A percentile compares a stretch with the other conserved stretches of the same genome.
Evolutionary conservation across 345 rosid species (phyloP).

Genomic region (Eucalyptus pumila): DNA sequence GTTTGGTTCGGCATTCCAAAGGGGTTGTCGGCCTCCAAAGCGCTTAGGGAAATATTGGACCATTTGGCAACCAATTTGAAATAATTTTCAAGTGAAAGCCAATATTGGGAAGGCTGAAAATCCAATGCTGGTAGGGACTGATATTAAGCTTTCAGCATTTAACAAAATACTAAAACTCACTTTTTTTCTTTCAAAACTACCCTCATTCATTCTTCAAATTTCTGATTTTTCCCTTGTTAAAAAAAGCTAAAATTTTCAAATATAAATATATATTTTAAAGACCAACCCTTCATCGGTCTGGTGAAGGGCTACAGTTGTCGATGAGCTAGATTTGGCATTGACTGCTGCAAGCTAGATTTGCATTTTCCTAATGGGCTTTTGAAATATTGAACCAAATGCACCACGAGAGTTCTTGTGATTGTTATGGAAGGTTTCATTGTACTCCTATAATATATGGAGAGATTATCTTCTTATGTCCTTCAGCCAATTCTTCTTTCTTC

Average conservation of each 20-base stretch:
- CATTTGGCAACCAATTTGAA: no score
- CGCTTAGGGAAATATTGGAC: no score
- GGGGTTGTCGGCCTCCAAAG: accelerated
- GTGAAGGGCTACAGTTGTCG: accelerated
- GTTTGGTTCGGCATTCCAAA: accelerated
- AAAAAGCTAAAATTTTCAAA: no score
- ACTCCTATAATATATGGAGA: accelerated
- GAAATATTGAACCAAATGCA: accelerated
- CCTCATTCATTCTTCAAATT: accelerated
- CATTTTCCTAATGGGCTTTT: accelerated
- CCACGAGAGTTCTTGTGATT: accelerated
- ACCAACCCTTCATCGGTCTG: no score
- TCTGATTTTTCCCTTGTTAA: accelerated
- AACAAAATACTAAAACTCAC: accelerated
- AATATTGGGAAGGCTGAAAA: no score
- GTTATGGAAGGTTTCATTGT: no score
- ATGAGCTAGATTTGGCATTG: accelerated
- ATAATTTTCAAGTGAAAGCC: accelerated
- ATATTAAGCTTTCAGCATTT: accelerated
- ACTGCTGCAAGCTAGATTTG: accelerated
- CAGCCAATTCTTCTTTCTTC: no score
- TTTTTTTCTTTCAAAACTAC: no score
- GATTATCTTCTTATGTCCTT: no score
- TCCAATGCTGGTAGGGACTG: no score
- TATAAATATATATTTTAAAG: no score